Base-by-base conservation (phyloP, 2,329 filamentous ascomycete species). In the Coleophoma cylindrospora region DNA sequence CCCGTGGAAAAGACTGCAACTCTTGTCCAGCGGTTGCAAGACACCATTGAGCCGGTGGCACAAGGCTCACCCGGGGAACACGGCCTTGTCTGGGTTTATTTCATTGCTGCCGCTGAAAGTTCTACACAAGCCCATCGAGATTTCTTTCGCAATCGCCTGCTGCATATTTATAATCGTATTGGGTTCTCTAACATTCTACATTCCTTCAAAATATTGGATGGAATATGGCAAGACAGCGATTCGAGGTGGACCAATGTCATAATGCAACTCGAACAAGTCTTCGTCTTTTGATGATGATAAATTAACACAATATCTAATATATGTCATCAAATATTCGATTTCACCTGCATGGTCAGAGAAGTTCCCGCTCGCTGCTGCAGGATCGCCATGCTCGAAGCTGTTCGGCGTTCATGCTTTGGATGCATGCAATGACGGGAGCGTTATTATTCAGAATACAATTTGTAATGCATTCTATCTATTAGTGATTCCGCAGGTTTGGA, bases 41-140 rank as follows among this genome's bases (percentile, higher is more conserved):
- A 48, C 15, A 48, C 17, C 12, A 32, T 48, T 4, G 36, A 40
- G 14, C 33, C 22, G 6, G 34, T 48, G 6, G 13, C 19, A 32
- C 36, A 32, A 12, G 17, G 27, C 15, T 36, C 34, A 12, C 13
- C 15, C 7, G 46, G 46, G 14, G 46, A 38, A 41, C 46, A 48
- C 17, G 46, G 21, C n/a, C 27, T 48, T n/a, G 46, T 48, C 11
- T 48, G 46, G 46, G 27, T 40, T 19, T 48, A 48, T 34, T 48
- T 48, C 19, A 32, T 48, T 41, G 17, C 14, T 17, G 46, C 46
- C 5, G 46, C 46, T 40, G 46, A 48, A 22, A 48, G 46, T n/a
- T 36, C 43, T 17, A 21, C 34, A 14, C 11, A n/a, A 15, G 8
- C 12, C 9, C 43, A 46, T 46, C 43, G 43, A 34, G 34, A 34